Base-by-base conservation (phyloP, 1,284 basidiomycete genomes). In the Pyrrhoderma lamaoense region DNA sequence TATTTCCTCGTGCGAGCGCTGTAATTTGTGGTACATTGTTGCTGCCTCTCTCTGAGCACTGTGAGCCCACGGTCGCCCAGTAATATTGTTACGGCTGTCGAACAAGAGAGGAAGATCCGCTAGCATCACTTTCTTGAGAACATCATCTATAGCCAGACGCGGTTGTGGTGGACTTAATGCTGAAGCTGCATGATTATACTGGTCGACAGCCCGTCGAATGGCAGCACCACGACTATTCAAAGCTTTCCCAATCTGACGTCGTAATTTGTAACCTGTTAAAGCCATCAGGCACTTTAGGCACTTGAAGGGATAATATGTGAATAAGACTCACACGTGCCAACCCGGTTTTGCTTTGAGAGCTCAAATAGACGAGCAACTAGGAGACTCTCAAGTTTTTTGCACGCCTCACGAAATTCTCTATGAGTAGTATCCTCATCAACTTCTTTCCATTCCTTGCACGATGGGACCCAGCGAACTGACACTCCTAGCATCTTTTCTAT, bases 101-200 rank as follows among this genome's bases (percentile, higher is more conserved):
- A 61, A 56, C 0, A 73, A 61, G 0, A 72, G 61, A 13, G 59
- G 55, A 51, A 72, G 70, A 36, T 72, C 64, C 1, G 62, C 63
- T 1, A 71, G 53, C 44, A 69, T 69, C 1, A 55, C 48, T 54
- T 66, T 67, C 8, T 66, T 56, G 0, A 62, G 58, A 1, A 69
- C 61, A 19, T 62, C 47, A 1, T 49, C 14, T 60, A 62, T 65
- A 11, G 65, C 58, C 21, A 71, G 56, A n/a, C n/a, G n/a, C n/a
- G n/a, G n/a, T 0, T 47, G 49, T 0, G 60, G 59, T 0, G 58
- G 57, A 3, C 35, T 37, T 2, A 67, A 40, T 3, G 40, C 36
- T 0, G 19, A n/a, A 8, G 64, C 65, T 2, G 60, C 57, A 7
- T n/a, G 31, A 45, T 69, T 69, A 48, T 65, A 67, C 3, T 42